phyloP scores from a whole-genome alignment of 768 basidiomycete genomes.

The Leucocoprinus birnbaumii region DNA sequence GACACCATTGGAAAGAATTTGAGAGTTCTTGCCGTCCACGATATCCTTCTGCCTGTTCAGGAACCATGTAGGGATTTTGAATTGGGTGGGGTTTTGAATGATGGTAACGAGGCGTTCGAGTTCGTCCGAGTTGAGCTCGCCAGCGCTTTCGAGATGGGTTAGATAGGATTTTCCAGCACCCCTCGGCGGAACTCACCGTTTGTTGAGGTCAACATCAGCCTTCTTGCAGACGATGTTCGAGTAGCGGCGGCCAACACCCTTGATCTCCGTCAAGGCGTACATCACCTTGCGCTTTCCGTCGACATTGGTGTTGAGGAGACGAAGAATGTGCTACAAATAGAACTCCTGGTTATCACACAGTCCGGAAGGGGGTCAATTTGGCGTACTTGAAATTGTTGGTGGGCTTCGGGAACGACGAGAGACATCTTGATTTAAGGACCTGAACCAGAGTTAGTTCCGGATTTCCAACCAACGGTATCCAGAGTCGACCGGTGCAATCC shows the following conservation, averaged over 20 bases:
- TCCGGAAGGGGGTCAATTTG: not conserved
- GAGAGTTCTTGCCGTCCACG: constrained; percentile 93
- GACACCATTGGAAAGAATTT: constrained; percentile 93
- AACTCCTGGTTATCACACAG: constrained; percentile 1
- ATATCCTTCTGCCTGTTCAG: constrained; percentile 99
- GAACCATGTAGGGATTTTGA: constrained; percentile 99
- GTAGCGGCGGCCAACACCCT: constrained; percentile 99
- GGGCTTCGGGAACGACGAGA: constrained; percentile 93
- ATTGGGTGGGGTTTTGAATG: constrained; percentile 98
- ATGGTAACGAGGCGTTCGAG: constrained; percentile 98
- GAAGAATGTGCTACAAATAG: constrained; percentile 84
- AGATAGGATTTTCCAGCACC: no score
- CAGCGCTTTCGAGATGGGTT: constrained; percentile 59
- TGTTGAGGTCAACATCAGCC: constrained; percentile 97
- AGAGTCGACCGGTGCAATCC: not conserved
- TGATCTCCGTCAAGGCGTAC: constrained; percentile 99
- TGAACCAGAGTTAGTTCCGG: constrained; percentile 18
- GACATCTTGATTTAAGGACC: constrained; percentile 60
- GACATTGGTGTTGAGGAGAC: constrained; percentile 99
- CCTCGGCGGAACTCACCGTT: constrained; percentile 68
- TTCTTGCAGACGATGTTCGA: constrained; percentile 99
- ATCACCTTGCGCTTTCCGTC: constrained; percentile 99
- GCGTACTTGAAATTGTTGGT: constrained; percentile 91
- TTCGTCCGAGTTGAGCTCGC: constrained; percentile 99
- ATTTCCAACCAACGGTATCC: not conserved